Conservation (phyloP, 1,284 basidiomycete species). For the Cryptococcus wingfieldii region DNA sequence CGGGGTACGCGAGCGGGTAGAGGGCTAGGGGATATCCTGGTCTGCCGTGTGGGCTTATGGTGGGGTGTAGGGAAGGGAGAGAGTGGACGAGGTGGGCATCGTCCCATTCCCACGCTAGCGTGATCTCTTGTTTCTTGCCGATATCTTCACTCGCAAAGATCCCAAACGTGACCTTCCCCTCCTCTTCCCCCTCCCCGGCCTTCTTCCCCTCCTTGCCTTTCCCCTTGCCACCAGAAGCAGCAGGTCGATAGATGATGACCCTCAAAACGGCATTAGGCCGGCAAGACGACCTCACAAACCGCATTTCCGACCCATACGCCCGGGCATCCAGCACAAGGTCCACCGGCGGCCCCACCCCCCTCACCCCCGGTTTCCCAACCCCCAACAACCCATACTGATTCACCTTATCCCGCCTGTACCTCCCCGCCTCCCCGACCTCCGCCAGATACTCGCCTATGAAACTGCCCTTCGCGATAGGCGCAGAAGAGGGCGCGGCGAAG, state of each 20-base stretch:
- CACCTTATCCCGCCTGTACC: slow-evolving; percentile 51
- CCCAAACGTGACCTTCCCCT: slow-evolving; percentile 64
- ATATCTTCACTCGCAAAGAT: slow-evolving; percentile 70
- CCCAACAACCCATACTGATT: slow-evolving; percentile 56
- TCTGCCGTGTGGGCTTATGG: slow-evolving; percentile 3
- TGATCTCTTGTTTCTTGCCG: slow-evolving; percentile 76
- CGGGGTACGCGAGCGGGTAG: too few species aligned
- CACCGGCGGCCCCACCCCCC: slow-evolving; percentile 72
- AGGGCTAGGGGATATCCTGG: too few species aligned
- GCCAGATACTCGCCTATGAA: slow-evolving; percentile 46
- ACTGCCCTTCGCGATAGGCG: slow-evolving; percentile 10
- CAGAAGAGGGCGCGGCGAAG: slow-evolving; percentile 28
- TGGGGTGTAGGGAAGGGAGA: slow-evolving; percentile 47
- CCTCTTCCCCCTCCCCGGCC: background rate
- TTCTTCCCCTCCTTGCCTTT: too few species aligned
- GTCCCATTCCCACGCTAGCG: slow-evolving; percentile 95
- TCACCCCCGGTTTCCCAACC: slow-evolving; percentile 63
- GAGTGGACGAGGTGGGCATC: slow-evolving; percentile 82
- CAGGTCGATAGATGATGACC: slow-evolving; percentile 57
- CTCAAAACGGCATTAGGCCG: slow-evolving; percentile 82
- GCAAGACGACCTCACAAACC: slow-evolving; percentile 80
- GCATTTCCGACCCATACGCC: slow-evolving; percentile 65
- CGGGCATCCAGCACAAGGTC: slow-evolving; percentile 78
- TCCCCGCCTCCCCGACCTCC: slow-evolving; percentile 38
- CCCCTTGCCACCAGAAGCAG: background rate